Evolutionary conservation across 139 green algal genomes (phyloP).

Genomic region (Chlamydomonas asymmetrica): DNA sequence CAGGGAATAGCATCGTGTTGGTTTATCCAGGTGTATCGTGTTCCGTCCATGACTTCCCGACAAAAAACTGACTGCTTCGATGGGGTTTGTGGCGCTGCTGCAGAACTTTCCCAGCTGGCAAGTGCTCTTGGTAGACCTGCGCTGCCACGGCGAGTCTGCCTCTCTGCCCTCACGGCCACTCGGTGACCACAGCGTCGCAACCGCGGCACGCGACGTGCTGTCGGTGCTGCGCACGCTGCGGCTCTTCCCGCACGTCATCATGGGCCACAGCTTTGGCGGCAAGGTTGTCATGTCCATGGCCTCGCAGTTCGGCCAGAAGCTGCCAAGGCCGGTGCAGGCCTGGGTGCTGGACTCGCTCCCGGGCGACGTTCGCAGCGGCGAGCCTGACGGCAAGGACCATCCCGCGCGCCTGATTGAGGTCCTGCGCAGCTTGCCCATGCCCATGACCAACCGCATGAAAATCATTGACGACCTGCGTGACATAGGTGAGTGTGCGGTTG

Average conservation of each 20-base stretch:
- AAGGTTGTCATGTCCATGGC: slow-evolving; percentile 93
- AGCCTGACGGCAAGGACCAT: slow-evolving; percentile 56
- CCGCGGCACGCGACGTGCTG: slow-evolving; percentile 71
- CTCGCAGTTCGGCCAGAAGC: slow-evolving; percentile 72
- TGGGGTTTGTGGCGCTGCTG: not conserved
- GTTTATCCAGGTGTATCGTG: not conserved
- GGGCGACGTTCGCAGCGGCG: slow-evolving; percentile 67
- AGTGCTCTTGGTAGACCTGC: slow-evolving; percentile 91
- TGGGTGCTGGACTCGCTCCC: slow-evolving; percentile 93
- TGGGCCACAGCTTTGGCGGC: slow-evolving; percentile 93
- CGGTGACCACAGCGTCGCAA: slow-evolving; percentile 59
- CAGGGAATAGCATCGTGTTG: not conserved
- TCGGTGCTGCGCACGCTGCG: slow-evolving; percentile 73
- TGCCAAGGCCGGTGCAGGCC: slow-evolving; percentile 85
- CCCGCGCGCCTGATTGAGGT: slow-evolving; percentile 76
- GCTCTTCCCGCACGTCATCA: slow-evolving; percentile 85
- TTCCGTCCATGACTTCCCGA: not conserved
- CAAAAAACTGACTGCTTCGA: too few relatives aligned
- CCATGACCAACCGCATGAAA: slow-evolving; percentile 49
- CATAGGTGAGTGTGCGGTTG: not conserved
- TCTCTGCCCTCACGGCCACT: slow-evolving; percentile 3
- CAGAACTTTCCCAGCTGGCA: slow-evolving; percentile 82
- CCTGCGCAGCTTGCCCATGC: slow-evolving; percentile 67
- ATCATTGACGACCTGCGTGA: slow-evolving; percentile 53
- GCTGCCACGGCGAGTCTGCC: slow-evolving; percentile 88